Evolutionary conservation across 148 eudicot genomes (phyloP).

Genomic region (Persicaria tinctoria): DNA sequence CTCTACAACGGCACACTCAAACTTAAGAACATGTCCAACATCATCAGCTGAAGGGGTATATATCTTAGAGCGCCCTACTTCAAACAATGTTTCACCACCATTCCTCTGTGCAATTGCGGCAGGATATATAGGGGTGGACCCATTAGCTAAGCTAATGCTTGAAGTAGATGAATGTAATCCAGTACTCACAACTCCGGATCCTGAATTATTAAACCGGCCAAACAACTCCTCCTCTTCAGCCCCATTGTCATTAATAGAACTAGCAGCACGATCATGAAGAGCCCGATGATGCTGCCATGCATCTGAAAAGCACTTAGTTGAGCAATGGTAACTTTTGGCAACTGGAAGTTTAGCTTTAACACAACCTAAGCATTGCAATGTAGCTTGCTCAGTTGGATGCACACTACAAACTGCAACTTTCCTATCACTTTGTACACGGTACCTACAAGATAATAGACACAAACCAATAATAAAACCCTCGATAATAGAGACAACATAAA

Average conservation of each 20-base stretch:
- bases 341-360: conserved; percentile 86
- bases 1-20: conserved; percentile 93
- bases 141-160: conserved; percentile 53
- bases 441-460: conserved; percentile 45
- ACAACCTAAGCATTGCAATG: conserved; percentile 92
- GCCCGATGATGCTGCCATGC: conserved; percentile 99
- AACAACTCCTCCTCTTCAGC: conserved; percentile 84
- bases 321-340: conserved; percentile 91
- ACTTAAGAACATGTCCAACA: conserved; percentile 86
- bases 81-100: conserved; percentile 96
- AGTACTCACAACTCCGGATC: conserved; percentile 46
- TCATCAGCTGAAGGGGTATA: conserved; percentile 95
- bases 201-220: conserved; percentile 70
- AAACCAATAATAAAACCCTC: background rate
- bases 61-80: conserved; percentile 78
- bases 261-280: conserved; percentile 96
- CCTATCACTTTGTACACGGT: conserved; percentile 86
- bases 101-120: conserved; percentile 57
- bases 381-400: conserved; percentile 98
- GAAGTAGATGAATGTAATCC: conserved; percentile 57
- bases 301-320: conserved; percentile 92
- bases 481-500: background rate
- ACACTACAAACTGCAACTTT: conserved; percentile 89
- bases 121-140: conserved; percentile 64
- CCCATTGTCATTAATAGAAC: conserved; percentile 81